These are phyloP conservation scores for Sonneratia caseolaris DNA, from an alignment of 345 rosid species.

Conservation along the genomic window DNA sequence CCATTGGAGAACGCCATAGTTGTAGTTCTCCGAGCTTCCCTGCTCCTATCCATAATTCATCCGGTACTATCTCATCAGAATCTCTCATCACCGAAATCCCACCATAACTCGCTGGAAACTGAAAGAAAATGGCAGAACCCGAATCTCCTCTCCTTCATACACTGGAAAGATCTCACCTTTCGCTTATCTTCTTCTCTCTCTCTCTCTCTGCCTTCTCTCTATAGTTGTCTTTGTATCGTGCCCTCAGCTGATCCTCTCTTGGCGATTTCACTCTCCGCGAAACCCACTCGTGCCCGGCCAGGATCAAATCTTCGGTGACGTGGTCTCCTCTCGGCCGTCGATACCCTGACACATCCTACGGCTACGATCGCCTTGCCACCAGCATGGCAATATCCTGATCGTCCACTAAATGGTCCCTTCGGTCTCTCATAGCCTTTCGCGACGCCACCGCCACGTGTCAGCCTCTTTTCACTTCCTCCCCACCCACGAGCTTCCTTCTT, in stretches of 20 bases:
- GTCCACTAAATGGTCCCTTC: conserved; percentile 13
- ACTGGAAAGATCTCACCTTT: conserved; percentile 26
- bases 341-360: conserved; percentile 37
- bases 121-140: conserved; percentile 11
- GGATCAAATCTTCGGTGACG: conserved; percentile 34
- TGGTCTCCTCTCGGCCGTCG: conserved; percentile 34
- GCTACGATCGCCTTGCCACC: conserved; percentile 14
- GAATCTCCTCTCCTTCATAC: conserved; percentile 1
- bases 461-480: conserved; percentile 20
- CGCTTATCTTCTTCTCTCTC: conserved; percentile 14
- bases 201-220: conserved; percentile 15
- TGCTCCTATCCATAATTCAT: conserved; percentile 65
- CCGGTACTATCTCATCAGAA: conserved; percentile 12
- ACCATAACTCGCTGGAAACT: conserved; percentile 23
- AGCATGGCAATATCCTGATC: conserved; percentile 54
- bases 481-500: conserved; percentile 26
- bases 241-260: conserved; percentile 48
- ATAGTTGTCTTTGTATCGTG: conserved; percentile 17
- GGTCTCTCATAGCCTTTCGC: neutral
- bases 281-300: conserved; percentile 62
- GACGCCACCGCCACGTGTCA: conserved; percentile 55
- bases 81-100: conserved; percentile 35
- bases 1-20: conserved; percentile 63
- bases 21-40: conserved; percentile 74
- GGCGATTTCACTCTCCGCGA: conserved; percentile 30